Evolutionary conservation across 495 filamentous ascomycete species (phyloP).

Genomic region (Aspergillus incahuasiensis): DNA sequence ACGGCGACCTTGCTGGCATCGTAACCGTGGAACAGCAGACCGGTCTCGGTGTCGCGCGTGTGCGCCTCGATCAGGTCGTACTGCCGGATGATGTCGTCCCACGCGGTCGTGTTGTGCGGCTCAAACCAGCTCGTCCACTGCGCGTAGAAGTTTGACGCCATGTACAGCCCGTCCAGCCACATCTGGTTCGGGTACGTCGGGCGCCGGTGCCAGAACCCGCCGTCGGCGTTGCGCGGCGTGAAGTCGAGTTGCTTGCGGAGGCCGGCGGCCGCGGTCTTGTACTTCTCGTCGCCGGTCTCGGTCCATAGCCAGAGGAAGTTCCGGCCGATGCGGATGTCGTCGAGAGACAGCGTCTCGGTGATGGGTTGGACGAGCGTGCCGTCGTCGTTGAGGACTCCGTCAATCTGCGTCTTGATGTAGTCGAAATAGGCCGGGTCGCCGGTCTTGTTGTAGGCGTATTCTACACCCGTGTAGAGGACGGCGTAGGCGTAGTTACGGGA

Average conservation of each 20-base stretch:
- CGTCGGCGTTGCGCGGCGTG: slow-evolving; percentile 13
- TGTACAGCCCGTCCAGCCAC: slow-evolving; percentile 20
- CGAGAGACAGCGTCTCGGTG: slow-evolving; percentile 9
- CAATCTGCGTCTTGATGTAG: slow-evolving; percentile 12
- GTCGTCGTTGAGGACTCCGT: slow-evolving; percentile 8
- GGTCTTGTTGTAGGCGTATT: slow-evolving; percentile 19
- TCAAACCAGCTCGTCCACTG: slow-evolving; percentile 17
- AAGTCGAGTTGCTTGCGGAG: slow-evolving; percentile 13
- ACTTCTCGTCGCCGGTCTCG: slow-evolving; percentile 12
- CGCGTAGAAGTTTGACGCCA: slow-evolving; percentile 15
- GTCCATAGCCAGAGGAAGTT: slow-evolving; percentile 15
- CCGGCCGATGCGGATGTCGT: slow-evolving; percentile 14
- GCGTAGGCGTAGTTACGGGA: slow-evolving; percentile 7
- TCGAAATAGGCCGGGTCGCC: not conserved
- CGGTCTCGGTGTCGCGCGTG: not conserved
- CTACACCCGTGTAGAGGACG: slow-evolving; percentile 13
- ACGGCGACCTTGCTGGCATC: slow-evolving; percentile 10
- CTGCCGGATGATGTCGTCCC: slow-evolving; percentile 17
- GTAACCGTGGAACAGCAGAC: slow-evolving; percentile 12
- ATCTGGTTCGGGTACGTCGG: slow-evolving; percentile 18
- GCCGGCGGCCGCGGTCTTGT: slow-evolving; percentile 11
- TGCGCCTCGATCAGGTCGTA: slow-evolving; percentile 19
- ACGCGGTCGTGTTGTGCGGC: slow-evolving; percentile 9
- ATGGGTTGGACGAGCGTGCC: slow-evolving; percentile 6
- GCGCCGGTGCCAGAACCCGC: slow-evolving; percentile 17